Percentiles rank a stretch among this genome's conserved stretches.
These are phyloP conservation scores for Mortierella sp. DNA, from an alignment of 371 early-diverging fungal genomes.

Conservation along the genomic window DNA sequence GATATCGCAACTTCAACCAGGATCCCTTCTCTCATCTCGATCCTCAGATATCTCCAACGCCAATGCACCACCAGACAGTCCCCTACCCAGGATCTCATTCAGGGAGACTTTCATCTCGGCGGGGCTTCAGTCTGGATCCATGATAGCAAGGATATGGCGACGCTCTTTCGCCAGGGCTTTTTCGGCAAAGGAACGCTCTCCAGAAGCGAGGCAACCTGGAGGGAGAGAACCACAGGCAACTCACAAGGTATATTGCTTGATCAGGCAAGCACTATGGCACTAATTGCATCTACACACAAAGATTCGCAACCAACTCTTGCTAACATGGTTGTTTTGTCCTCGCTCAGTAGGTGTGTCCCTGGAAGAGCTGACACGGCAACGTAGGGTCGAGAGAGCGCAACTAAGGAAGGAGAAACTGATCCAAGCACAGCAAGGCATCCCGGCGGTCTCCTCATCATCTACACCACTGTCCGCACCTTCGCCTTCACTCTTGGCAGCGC, in stretches of 20 bases:
- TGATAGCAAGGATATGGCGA: slow-evolving; percentile 37
- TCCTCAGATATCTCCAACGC: neutral
- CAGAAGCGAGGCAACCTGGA: slow-evolving; percentile 85
- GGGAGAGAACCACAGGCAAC: slow-evolving; percentile 43
- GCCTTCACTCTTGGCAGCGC: neutral
- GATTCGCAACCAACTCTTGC: neutral
- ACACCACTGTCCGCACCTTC: neutral
- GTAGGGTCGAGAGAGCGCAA: slow-evolving; percentile 62
- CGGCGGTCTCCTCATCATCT: neutral
- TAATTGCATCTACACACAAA: no score
- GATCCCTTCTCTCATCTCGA: neutral
- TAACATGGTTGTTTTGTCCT: neutral
- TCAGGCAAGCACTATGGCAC: neutral
- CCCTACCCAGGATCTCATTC: slow-evolving; percentile 12
- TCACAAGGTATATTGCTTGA: slow-evolving; percentile 25
- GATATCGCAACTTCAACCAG: neutral
- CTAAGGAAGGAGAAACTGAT: slow-evolving; percentile 32
- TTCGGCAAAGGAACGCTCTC: slow-evolving; percentile 92
- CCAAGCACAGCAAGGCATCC: neutral
- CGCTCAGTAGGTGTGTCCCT: slow-evolving; percentile 28
- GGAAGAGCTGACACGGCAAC: slow-evolving; percentile 64
- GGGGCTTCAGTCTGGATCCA: slow-evolving; percentile 62
- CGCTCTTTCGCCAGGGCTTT: slow-evolving; percentile 75
- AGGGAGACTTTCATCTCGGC: slow-evolving; percentile 33
- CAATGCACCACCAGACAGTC: neutral